Evolutionary conservation across 1,139 yeast genomes (phyloP), one percentile per base, ranked within the genome.

Genomic region (Debaryomyces sp.): DNA sequence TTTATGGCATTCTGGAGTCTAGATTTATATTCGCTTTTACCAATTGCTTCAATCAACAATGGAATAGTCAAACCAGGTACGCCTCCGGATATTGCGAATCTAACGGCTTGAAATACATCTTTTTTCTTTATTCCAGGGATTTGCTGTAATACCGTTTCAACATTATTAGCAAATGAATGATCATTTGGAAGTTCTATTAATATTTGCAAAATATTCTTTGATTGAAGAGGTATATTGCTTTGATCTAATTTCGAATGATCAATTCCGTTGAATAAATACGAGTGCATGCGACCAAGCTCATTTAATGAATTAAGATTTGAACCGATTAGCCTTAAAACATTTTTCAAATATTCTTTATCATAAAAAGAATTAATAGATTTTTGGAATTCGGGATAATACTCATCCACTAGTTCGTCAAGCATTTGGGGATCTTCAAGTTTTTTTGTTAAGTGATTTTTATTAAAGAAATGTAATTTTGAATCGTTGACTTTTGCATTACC

Each of bases 401-500:
- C 63, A 0, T 70, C 62, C 1, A 78, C 68, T 9, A 80, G 56
- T 6, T 61, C 54, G 0, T 62, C 54, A 13, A 81, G 65, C 44
- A 62, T 60, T 2, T 47, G 53, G 0, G 72, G 67, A 39, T 76
- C 65, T 21, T 61, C 52, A 8, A 85, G 59, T 41, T 70, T 70
- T 45, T 62, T 51, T 9, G 66, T 65, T 36, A 87, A 65, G 61
- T 87, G 89, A 52, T 75, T 78, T 60, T 87, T 88, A 67, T 94
- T 92, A 69, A 94, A 88, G 64, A 71, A 88, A 56, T 75, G 71
- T 44, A 94, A 75, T 64, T 94, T 92, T 48, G 81, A 78, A 49
- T 84, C 85, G 55, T 87, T 91, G 6, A 94, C 97, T 63, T 91
- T 92, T 15, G 97, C 96, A 67, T 91, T 92, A 1, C 99, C 98